phyloP scores from a whole-genome alignment of 2,329 filamentous ascomycete genomes.

The Hymenoscyphus fructigenus region DNA sequence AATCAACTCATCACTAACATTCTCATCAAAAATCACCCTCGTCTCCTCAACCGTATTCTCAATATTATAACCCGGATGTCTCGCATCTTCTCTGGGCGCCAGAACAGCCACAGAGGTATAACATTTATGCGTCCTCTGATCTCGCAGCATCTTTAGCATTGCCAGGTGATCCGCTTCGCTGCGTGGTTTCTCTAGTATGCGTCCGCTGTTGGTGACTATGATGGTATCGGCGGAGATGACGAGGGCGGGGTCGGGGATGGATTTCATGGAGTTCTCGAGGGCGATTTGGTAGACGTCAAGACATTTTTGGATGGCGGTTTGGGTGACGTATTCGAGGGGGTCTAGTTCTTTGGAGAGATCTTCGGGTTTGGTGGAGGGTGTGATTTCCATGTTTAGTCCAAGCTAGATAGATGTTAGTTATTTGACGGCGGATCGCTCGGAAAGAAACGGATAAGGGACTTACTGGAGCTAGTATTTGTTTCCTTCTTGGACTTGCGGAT shows the following conservation, averaged over 20 bases:
- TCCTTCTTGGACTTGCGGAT: slow-evolving; percentile 81
- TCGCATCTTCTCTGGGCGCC: slow-evolving; percentile 75
- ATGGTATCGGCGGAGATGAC: slow-evolving; percentile 91
- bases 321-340: slow-evolving; percentile 87
- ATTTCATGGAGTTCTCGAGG: slow-evolving; percentile 41
- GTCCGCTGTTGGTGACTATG: slow-evolving; percentile 72
- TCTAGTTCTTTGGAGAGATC: slow-evolving; percentile 69
- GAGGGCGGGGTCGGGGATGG: slow-evolving; percentile 66
- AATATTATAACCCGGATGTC: slow-evolving; percentile 81
- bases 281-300: slow-evolving; percentile 59
- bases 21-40: slow-evolving; percentile 77
- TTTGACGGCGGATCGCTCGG: background rate
- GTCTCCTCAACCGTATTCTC: slow-evolving; percentile 87
- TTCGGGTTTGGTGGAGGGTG: slow-evolving; percentile 80
- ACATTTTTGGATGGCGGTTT: slow-evolving; percentile 82
- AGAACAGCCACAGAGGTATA: slow-evolving; percentile 85
- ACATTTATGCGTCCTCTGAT: slow-evolving; percentile 76
- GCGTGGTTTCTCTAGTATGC: slow-evolving; percentile 87
- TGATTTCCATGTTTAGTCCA: slow-evolving; percentile 81
- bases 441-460: slow-evolving; percentile 13
- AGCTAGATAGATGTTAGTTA: slow-evolving; percentile 49
- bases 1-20: slow-evolving; percentile 80
- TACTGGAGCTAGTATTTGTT: slow-evolving; percentile 75
- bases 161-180: slow-evolving; percentile 76
- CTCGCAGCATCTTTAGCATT: slow-evolving; percentile 81